Percentiles rank a stretch among this genome's conserved stretches.
Evolutionary conservation across 495 filamentous ascomycete genomes (phyloP).

Genomic region (Cercophora newfieldiana): DNA sequence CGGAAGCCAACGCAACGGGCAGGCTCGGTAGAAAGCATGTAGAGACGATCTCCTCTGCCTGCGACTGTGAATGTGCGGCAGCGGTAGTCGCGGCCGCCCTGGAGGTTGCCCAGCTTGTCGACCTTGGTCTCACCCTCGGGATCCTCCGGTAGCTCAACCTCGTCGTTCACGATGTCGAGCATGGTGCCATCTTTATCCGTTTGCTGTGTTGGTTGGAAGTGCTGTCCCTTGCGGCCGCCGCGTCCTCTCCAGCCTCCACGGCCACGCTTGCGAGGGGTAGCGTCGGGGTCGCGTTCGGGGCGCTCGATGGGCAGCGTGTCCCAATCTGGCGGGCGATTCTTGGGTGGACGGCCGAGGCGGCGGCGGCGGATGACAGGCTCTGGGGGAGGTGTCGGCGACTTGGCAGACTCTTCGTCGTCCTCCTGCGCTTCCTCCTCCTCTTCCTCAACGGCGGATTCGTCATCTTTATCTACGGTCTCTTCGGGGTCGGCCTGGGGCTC

Average conservation of each 20-base stretch:
- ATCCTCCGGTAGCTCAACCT: slow-evolving; percentile 85
- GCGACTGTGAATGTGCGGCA: slow-evolving; percentile 90
- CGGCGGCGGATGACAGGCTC: slow-evolving; percentile 66
- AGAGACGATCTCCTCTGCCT: slow-evolving; percentile 79
- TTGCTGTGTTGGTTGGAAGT: slow-evolving; percentile 68
- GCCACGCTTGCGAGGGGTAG: slow-evolving; percentile 63
- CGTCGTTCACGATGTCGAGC: slow-evolving; percentile 87
- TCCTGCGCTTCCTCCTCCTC: slow-evolving; percentile 35
- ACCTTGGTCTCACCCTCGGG: slow-evolving; percentile 90
- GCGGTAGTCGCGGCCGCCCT: slow-evolving; percentile 83
- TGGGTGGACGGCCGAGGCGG: slow-evolving; percentile 82
- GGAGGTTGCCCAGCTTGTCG: slow-evolving; percentile 77
- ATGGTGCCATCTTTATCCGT: slow-evolving; percentile 94
- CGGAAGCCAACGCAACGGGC: slow-evolving; percentile 95
- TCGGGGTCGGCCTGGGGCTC: slow-evolving; percentile 34
- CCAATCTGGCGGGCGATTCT: slow-evolving; percentile 77
- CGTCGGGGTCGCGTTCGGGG: slow-evolving; percentile 54
- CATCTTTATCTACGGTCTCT: slow-evolving; percentile 35
- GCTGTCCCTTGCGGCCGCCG: slow-evolving; percentile 73
- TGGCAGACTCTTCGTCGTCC: slow-evolving; percentile 47
- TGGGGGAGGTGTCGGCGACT: slow-evolving; percentile 55
- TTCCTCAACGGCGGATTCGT: slow-evolving; percentile 44
- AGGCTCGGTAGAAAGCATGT: slow-evolving; percentile 98
- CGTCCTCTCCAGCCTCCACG: slow-evolving; percentile 66
- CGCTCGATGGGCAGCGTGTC: slow-evolving; percentile 58